Base-by-base conservation (phyloP, 345 rosid genomes). In the Sonneratia alba region DNA sequence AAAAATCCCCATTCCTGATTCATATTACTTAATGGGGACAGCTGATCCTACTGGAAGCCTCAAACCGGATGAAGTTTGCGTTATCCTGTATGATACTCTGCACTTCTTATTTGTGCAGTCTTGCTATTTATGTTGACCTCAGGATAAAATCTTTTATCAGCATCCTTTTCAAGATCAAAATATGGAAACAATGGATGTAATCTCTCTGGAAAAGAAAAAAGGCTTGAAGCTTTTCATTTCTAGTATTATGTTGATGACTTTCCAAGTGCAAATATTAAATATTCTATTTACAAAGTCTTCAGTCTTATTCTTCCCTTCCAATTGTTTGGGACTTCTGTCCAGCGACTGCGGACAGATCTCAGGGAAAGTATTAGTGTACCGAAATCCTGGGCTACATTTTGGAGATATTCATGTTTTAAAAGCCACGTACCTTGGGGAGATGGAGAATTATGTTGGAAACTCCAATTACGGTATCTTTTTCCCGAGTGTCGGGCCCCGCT, bases 11-110 rank as follows among this genome's bases (percentile, higher is more conserved):
- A 70, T 91, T 11, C 45, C 85, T 0, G 97, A 93, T 40, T 87
- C 91, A 32, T 88, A 83, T 74, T 87, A 93, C 82, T 77, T 93
- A 16, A 89, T 93, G 97, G 98, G 97, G 37, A 93, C 94, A 16
- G 86, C 77, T 27, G 94, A 93, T 78, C 98, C 98, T 64, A 87
- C 97, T 0, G 87, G 87, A 71, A 70, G 49, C 72, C 81, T 93
- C 21, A 79, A 84, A 81, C 71, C 78, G 16, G 80, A 83, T 82
- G 90, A 93, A 93, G 94, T 93, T 75, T 81, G 96, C 79, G 76
- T 93, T 55, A 87, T 93, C 67, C 79, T 88, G 98, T 93, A 85
- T 3, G 98, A 73, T 67, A 70, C 37, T 24, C 32, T 2, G 1
- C 45, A n/a, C 34, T 19, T 70, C 34, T 24, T 40, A 67, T 74